Evolutionary conservation across 2,329 filamentous ascomycete genomes (phyloP), one percentile per base, ranked within the genome.

Genomic region (Coleophoma cylindrospora): DNA sequence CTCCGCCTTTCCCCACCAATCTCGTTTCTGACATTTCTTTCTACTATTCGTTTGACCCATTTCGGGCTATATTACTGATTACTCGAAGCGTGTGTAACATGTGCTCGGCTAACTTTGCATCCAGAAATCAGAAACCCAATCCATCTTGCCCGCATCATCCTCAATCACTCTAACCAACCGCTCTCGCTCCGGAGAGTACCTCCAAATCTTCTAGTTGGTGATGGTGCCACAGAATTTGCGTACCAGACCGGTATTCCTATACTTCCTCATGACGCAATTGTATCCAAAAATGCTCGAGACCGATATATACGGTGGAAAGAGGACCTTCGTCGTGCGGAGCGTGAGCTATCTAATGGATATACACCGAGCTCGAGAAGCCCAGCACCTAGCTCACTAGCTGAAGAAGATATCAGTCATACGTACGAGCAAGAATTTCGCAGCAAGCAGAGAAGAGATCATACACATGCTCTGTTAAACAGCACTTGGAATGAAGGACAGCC

Each of bases 61-160:
- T 27, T 10, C 7, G 27, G 27, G 27, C 9, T 27, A 8, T 27
- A 27, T 27, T 27, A 3, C 27, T 19, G 19, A 19, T 19, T 19
- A 19, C 7, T 27, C 27, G 27, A 5, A 27, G 27, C 27, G 2
- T 27, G 27, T 10, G 27, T 10, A 27, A 10, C 7, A 27, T 27
- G 27, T 27, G 27, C 27, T 27, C 27, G 21, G 21, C 52, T 64
- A 40, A 58, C 40, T 27, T n/a, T 36, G 14, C 21, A 22, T 34
- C 13, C 34, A 95, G 91, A 92, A 63, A 84, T 99, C 65, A 91
- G 87, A 59, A 99, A 99, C 59, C 94, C 94, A 0, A 91, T 99
- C 36, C 87, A 84, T 8, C 75, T 96, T 7, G 94, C 94, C 48
- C 88, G 92, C 43, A 68, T 88, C 36, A 83, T 99, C 22, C 82